Conservation (phyloP, 495 filamentous ascomycete genomes). For the Schizothecium vesticola region DNA sequence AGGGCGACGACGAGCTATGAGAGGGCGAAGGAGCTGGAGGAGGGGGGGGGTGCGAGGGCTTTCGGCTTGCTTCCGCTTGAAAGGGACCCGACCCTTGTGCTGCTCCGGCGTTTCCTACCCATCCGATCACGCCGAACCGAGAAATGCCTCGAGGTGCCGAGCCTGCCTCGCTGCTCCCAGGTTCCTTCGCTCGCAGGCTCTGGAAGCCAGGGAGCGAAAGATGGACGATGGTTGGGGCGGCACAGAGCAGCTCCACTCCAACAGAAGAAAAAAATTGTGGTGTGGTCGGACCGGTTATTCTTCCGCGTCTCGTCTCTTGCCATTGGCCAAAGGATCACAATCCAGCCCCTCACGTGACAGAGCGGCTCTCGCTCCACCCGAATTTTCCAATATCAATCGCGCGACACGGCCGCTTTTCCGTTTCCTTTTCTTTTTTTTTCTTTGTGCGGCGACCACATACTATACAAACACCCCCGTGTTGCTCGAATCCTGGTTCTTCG, state of each 20-base stretch:
- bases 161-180: slow-evolving; percentile 1
- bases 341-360: not conserved
- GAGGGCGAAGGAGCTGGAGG: not conserved
- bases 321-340: not conserved
- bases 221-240: not conserved
- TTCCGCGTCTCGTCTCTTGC: not conserved
- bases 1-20: not conserved
- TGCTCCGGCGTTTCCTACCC: not conserved
- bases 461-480: slow-evolving; percentile 42
- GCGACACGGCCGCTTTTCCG: slow-evolving; percentile 6
- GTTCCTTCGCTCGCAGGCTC: not conserved
- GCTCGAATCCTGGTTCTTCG: slow-evolving; percentile 36
- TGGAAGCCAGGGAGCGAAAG: not conserved
- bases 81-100: not conserved
- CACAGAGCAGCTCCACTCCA: not conserved
- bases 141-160: not conserved
- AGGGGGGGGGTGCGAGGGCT: not conserved
- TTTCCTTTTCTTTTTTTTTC: slow-evolving; percentile 27
- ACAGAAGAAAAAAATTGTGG: slow-evolving; percentile 2
- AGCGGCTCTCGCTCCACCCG: slow-evolving; percentile 9
- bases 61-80: not conserved
- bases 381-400: slow-evolving; percentile 11
- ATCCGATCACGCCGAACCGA: slow-evolving; percentile 4
- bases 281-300: slow-evolving; percentile 8
- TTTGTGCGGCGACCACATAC: slow-evolving; percentile 37